Conservation (phyloP, 2,329 filamentous ascomycete genomes). For the Colletotrichum eleusines region DNA sequence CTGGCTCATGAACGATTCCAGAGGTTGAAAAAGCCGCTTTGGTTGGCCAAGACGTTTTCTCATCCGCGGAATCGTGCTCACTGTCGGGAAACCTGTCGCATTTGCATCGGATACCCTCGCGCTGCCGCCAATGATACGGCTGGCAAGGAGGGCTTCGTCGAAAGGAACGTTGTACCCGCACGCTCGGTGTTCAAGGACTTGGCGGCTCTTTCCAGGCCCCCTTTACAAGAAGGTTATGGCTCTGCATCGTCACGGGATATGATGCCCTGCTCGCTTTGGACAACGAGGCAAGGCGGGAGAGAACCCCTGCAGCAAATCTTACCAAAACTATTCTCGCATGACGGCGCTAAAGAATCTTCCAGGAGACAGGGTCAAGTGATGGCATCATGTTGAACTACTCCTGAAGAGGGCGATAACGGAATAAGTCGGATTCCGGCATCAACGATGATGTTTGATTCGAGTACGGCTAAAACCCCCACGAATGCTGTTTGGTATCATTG, state of each 20-base stretch:
- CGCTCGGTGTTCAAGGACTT: background rate
- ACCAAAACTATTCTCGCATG: background rate
- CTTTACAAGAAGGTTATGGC: background rate
- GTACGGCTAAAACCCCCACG: slow-evolving; percentile 1
- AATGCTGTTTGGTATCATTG: slow-evolving; percentile 10
- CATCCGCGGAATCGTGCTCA: background rate
- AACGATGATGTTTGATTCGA: background rate
- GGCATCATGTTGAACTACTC: background rate
- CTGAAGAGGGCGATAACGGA: background rate
- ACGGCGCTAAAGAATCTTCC: background rate
- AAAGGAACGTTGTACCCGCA: background rate
- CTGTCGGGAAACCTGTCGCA: background rate
- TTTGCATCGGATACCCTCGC: background rate
- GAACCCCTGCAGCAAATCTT: background rate
- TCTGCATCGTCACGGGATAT: background rate
- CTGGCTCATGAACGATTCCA: background rate
- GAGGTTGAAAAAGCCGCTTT: background rate
- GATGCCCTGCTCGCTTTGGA: background rate
- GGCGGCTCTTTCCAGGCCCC: background rate
- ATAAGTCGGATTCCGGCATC: background rate
- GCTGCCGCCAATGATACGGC: background rate
- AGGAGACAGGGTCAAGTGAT: background rate
- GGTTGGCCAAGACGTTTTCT: background rate
- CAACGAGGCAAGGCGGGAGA: background rate
- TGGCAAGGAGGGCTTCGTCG: background rate